Conservation (phyloP, 495 filamentous ascomycete genomes). For the Aspergillus conjunctus region DNA sequence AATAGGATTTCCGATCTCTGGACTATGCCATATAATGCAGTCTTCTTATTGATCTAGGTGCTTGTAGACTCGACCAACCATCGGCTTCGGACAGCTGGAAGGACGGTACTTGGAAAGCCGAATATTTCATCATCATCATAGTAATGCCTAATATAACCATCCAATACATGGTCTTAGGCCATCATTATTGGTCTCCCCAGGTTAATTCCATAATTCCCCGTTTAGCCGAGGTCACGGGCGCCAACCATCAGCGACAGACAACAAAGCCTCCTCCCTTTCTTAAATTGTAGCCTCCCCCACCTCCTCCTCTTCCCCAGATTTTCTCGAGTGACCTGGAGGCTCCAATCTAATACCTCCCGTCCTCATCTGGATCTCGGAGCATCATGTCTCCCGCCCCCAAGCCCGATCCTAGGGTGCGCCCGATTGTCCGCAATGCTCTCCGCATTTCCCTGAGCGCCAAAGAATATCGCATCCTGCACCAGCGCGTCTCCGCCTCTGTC, state of each 20-base stretch:
- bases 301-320: conserved; percentile 6
- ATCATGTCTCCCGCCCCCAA: conserved; percentile 22
- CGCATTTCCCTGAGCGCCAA: conserved; percentile 80
- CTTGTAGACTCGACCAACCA: no score
- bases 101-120: no score
- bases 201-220: neutral
- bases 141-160: no score
- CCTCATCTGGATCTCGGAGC: neutral
- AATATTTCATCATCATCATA: no score
- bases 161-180: no score
- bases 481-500: conserved; percentile 58
- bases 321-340: neutral
- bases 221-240: conserved; percentile 33
- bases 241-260: conserved; percentile 6
- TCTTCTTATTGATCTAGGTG: no score
- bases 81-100: no score
- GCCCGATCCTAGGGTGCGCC: conserved; percentile 23
- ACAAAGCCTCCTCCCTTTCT: neutral
- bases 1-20: conserved; percentile 1
- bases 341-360: conserved; percentile 1
- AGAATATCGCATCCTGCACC: conserved; percentile 83
- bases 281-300: conserved; percentile 1
- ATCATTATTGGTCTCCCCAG: no score
- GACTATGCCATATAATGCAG: no score
- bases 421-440: conserved; percentile 66